Base-by-base conservation (phyloP, 345 rosid species). In the Eucalyptus sp. region DNA sequence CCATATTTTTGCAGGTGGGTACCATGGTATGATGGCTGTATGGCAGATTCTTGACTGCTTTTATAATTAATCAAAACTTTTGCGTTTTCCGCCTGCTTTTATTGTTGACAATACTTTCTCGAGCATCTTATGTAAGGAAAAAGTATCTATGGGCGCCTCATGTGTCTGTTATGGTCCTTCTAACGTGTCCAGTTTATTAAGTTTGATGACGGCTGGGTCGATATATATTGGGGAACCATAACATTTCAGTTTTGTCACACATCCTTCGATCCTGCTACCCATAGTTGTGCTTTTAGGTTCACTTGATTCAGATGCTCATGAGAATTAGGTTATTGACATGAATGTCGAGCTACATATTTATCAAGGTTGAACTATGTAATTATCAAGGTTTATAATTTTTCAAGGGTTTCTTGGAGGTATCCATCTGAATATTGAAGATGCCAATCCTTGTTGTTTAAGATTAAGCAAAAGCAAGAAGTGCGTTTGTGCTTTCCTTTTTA, bases 1-100 rank as follows among this genome's bases (percentile, higher is more conserved):
- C 98, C 87, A 98, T 98, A 93, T 96, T 98, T 92, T 94, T 96
- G 94, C 99, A 98, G 99, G 99, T 96, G 13, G 81, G 84, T 86
- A 17, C 48, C 43, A 76, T 76, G 84, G 44, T 41, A 76, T 76
- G 24, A 76, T 76, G 84, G 84, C 4, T 41, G 41, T 76, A 41
- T 10, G 76, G 48, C 84, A 20, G 84, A 41, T 37, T 76, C 48
- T 76, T 76, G 48, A 76, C 84, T 41, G 48, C 48, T 76, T 76
- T 1, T 20, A 22, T 20, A 76, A 76, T 76, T 41, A 41, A 43
- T 76, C 84, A 41, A 37, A 76, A 76, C 15, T 41, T 76, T 41
- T 41, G 48, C 15, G 5, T 76, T 76, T 20, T 41, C 27, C 2
- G 27, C 48, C 48, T 76, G 84, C 84, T 37, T 76, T 41, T 76